Evolutionary conservation across 805 yeast species (phyloP).

Genomic region (Schwanniomyces pseudopolymorphus): DNA sequence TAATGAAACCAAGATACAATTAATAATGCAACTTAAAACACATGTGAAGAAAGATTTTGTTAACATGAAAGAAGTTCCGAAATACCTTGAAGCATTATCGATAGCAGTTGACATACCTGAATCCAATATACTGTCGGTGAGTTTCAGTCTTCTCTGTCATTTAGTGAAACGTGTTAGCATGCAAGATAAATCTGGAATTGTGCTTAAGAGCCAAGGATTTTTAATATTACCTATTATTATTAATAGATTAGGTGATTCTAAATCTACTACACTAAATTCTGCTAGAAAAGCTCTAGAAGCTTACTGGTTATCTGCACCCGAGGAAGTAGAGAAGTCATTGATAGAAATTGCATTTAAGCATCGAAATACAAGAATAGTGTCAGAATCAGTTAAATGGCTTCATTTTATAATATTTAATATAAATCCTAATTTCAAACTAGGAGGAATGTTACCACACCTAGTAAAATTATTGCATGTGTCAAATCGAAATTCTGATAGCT

Average conservation of each 20-base stretch:
- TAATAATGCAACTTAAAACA: slow-evolving; percentile 42
- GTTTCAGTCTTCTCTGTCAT: slow-evolving; percentile 56
- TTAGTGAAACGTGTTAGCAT: slow-evolving; percentile 56
- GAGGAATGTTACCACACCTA: slow-evolving; percentile 23
- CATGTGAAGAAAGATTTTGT: slow-evolving; percentile 57
- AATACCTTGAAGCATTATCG: slow-evolving; percentile 50
- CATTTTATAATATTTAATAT: slow-evolving; percentile 36
- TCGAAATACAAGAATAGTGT: slow-evolving; percentile 34
- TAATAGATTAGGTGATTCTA: slow-evolving; percentile 44
- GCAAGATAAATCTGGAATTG: slow-evolving; percentile 46
- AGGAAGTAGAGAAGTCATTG: slow-evolving; percentile 46
- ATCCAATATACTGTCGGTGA: slow-evolving; percentile 34
- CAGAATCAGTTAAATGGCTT: slow-evolving; percentile 47
- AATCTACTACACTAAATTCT: slow-evolving; percentile 34
- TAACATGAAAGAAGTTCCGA: slow-evolving; percentile 47
- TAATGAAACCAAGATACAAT: slow-evolving; percentile 11
- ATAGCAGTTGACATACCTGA: slow-evolving; percentile 43
- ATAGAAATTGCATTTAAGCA: slow-evolving; percentile 44
- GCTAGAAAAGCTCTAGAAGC: slow-evolving; percentile 53
- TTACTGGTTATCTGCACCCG: slow-evolving; percentile 54
- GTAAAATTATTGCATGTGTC: slow-evolving; percentile 15
- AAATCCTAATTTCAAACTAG: slow-evolving; percentile 32
- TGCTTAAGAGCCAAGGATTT: slow-evolving; percentile 42
- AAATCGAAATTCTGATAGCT: background rate
- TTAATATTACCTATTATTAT: slow-evolving; percentile 53